Evolutionary conservation across 345 rosid genomes (phyloP), one percentile per base, ranked within the genome.

Genomic region (Arabis alpina): DNA sequence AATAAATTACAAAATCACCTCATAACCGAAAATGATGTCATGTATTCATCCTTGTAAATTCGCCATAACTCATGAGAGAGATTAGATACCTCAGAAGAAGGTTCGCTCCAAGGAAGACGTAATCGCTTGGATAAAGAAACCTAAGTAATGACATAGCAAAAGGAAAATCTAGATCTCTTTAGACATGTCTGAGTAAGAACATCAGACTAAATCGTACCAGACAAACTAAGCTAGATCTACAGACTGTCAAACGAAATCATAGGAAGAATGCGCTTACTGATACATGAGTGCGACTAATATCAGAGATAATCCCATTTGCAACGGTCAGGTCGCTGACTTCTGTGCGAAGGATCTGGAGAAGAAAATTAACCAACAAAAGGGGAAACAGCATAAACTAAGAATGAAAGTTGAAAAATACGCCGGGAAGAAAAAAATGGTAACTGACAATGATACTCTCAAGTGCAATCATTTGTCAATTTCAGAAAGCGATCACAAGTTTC

Each of bases 21-120:
- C 99, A 91, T 94, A 61, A 83, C 74, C 13, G 96, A 82, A 84
- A 89, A 94, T 45, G 93, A 86, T 13, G 88, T 82, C 94, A 82
- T 83, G 24, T 54, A 54, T 77, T 88, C 96, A 72, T 94, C 99
- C 82, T 94, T 94, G 77, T 89, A 81, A 69, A 94, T 83, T 64
- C 83, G 81, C 97, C 97, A 94, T 24, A 88, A 75, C 78, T 82
- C 86, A 55, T 77, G 76, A 55, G 74, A 73, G 61, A 94, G 86
- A 79, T 80, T 80, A 28, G 76, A 40, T 15, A 43, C 79, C 78
- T 82, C 84, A 41, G 83, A 73, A 64, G 84, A 81, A 66, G 80
- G 71, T 49, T 72, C 70, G 34, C 85, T 74, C 75, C 87, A 79
- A 15, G 99, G 99, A 73, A 91, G 86, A 62, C 92, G 82, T 77